phyloP scores from a whole-genome alignment of 768 basidiomycete species.

The Mycena polygramma region DNA sequence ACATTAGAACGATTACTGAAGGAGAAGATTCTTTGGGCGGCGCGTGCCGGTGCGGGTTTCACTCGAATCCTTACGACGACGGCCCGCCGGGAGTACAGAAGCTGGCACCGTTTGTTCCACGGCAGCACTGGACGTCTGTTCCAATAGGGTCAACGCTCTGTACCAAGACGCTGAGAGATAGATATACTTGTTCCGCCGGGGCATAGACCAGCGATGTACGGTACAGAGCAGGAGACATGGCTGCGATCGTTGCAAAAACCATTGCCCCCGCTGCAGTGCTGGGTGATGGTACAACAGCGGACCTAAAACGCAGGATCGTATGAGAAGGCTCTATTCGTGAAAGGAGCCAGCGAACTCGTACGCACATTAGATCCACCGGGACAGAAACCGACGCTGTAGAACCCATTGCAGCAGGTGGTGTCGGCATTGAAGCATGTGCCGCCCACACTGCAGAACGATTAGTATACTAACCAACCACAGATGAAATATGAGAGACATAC shows the following conservation, averaged over 20 bases:
- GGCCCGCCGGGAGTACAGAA: no score
- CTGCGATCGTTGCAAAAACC: background rate
- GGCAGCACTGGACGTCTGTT: constrained; percentile 1
- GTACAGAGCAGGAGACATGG: background rate
- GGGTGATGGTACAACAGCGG: background rate
- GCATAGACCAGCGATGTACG: background rate
- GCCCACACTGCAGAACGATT: background rate
- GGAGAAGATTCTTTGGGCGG: no score
- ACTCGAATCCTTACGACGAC: no score
- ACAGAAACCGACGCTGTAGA: constrained; percentile 5
- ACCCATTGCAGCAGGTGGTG: background rate
- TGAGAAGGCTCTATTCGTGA: background rate
- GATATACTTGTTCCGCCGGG: background rate
- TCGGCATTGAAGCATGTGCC: background rate
- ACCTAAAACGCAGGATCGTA: background rate
- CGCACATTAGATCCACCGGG: background rate
- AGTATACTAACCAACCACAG: background rate
- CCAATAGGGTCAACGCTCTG: background rate
- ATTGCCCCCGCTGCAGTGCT: background rate
- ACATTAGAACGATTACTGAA: no score
- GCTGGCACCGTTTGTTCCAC: background rate
- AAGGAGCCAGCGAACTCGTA: background rate
- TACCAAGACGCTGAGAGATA: background rate
- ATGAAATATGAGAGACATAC: background rate
- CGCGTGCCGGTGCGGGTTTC: no score